These are phyloP conservation scores for Trapa incisa DNA, from an alignment of 345 rosid species.

Conservation along the genomic window DNA sequence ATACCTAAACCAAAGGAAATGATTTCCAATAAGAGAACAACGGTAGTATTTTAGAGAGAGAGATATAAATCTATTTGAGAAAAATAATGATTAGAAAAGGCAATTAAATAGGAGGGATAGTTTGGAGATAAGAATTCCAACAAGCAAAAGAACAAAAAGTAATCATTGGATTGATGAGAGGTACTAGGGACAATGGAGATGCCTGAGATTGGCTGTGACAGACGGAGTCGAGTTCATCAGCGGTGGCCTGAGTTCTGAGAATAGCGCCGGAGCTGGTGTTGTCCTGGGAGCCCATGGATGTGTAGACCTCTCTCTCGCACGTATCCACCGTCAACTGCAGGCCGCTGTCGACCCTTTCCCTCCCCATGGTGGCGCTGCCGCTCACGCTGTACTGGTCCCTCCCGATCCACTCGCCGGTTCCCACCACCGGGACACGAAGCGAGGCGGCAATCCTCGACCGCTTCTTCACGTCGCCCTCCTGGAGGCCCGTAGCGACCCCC, in stretches of 20 bases:
- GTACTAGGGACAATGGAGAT: not conserved
- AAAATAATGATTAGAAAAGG: not conserved
- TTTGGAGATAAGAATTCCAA: not conserved
- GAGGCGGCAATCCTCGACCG: slow-evolving; percentile 32
- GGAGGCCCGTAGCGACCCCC: not conserved
- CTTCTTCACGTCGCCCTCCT: slow-evolving; percentile 14
- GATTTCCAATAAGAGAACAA: too few species aligned
- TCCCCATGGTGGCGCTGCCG: slow-evolving; percentile 43
- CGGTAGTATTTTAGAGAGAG: too few species aligned
- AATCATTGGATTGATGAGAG: not conserved
- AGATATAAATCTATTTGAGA: too few species aligned
- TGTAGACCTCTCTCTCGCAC: slow-evolving; percentile 29
- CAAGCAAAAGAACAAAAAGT: not conserved
- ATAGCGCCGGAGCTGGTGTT: slow-evolving; percentile 27
- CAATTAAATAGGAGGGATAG: not conserved
- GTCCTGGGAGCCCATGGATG: slow-evolving; percentile 46
- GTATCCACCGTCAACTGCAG: slow-evolving; percentile 42
- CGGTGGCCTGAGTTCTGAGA: slow-evolving; percentile 20
- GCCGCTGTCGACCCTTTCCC: slow-evolving; percentile 16
- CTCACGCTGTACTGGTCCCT: slow-evolving; percentile 39
- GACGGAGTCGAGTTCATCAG: slow-evolving; percentile 68
- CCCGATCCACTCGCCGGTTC: slow-evolving; percentile 47
- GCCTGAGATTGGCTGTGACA: slow-evolving; percentile 52
- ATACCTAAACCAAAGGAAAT: too few species aligned
- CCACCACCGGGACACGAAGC: slow-evolving; percentile 7